These are phyloP conservation scores for Cenchrus americanus DNA, from an alignment of 176 grass and related monocot genomes.

Conservation along the genomic window DNA sequence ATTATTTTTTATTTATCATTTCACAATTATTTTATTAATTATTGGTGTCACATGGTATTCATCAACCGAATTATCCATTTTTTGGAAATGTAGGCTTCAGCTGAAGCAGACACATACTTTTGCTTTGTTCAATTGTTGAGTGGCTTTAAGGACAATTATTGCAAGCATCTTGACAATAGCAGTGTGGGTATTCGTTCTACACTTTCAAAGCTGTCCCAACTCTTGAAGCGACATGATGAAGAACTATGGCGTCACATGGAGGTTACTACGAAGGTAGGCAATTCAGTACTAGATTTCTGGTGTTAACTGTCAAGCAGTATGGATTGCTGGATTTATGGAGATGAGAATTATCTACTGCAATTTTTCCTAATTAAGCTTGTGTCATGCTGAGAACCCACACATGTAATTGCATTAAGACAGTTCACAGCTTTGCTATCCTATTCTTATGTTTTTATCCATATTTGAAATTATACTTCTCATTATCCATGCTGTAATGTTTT, in stretches of 20 bases:
- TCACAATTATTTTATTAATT: conserved; percentile 26
- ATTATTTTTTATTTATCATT: conserved; percentile 11
- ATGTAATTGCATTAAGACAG: background rate
- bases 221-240: conserved; percentile 91
- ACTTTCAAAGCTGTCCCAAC: conserved; percentile 73
- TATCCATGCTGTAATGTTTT: background rate
- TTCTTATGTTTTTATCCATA: conserved; percentile 11
- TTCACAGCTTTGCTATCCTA: conserved; percentile 12
- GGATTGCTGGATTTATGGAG: background rate
- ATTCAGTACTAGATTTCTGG: conserved; percentile 12
- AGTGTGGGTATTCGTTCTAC: conserved; percentile 73
- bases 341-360: background rate
- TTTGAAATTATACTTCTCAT: conserved; percentile 15
- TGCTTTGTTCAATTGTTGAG: conserved; percentile 86
- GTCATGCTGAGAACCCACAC: background rate
- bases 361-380: background rate
- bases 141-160: conserved; percentile 86
- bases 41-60: conserved; percentile 28
- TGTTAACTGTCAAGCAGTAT: conserved; percentile 17
- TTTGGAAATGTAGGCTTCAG: conserved; percentile 47
- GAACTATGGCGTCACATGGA: conserved; percentile 97
- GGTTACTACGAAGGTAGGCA: conserved; percentile 61
- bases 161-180: conserved; percentile 90
- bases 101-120: conserved; percentile 86
- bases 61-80: background rate